phyloP scores from a whole-genome alignment of 2,329 filamentous ascomycete genomes.

The Penicillium nordicum region DNA sequence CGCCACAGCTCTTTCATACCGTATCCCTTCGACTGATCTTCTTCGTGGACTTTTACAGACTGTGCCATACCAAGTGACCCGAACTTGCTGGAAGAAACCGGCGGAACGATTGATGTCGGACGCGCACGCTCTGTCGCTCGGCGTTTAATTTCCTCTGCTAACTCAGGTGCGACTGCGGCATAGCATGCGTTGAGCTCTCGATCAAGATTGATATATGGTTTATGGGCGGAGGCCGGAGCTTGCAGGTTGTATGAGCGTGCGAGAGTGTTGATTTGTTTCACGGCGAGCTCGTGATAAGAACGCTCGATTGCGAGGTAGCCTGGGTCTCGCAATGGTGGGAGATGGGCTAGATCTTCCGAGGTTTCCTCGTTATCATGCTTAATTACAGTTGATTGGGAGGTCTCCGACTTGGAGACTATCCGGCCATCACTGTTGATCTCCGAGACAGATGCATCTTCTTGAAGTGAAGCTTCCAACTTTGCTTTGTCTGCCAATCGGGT shows the following conservation, averaged over 20 bases:
- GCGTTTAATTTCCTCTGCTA: constrained; percentile 69
- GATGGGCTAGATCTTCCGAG: constrained; percentile 35
- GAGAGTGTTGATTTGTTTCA: constrained; percentile 73
- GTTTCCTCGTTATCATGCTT: constrained; percentile 5
- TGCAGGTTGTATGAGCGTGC: constrained; percentile 91
- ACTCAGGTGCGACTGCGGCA: constrained; percentile 74
- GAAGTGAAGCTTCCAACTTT: constrained; percentile 26
- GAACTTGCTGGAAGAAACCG: constrained; percentile 53
- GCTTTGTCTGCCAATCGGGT: constrained; percentile 30
- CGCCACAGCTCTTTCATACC: constrained; percentile 87
- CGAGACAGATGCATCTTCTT: constrained; percentile 5
- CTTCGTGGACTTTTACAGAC: constrained; percentile 66
- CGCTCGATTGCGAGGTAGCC: constrained; percentile 70
- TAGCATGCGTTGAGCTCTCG: constrained; percentile 79
- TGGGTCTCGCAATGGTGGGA: constrained; percentile 70
- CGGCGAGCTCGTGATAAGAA: constrained; percentile 70
- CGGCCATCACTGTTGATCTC: constrained; percentile 28
- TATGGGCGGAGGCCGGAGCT: constrained; percentile 87
- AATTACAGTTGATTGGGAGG: not conserved
- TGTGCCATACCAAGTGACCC: constrained; percentile 54
- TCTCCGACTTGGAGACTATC: constrained; percentile 11
- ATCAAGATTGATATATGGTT: constrained; percentile 81
- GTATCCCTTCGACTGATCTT: constrained; percentile 66
- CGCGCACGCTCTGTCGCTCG: constrained; percentile 54
- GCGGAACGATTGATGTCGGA: constrained; percentile 28